Evolutionary conservation across 495 filamentous ascomycete species (phyloP).

Genomic region (Lasiosphaeria hispida): DNA sequence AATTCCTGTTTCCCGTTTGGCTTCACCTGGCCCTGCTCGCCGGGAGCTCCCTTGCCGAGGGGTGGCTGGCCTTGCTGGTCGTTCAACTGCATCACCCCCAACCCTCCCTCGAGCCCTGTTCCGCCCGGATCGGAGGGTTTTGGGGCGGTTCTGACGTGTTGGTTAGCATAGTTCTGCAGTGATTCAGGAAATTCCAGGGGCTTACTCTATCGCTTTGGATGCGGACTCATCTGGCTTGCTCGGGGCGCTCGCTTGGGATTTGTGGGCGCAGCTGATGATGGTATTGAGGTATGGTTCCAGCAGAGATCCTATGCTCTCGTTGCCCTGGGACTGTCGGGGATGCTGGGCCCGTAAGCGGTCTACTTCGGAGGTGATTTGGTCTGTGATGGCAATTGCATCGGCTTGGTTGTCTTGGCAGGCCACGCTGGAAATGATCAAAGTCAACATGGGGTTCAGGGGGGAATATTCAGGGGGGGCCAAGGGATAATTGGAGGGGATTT

Average conservation of each 20-base stretch:
- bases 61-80: not conserved
- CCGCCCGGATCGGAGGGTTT: not conserved
- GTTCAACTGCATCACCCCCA: not conserved
- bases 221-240: not conserved
- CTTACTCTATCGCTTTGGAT: not conserved
- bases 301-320: not conserved
- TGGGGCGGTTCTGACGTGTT: not conserved
- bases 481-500: not conserved
- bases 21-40: not conserved
- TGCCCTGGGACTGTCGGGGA: not conserved
- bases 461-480: no score
- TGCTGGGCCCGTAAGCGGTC: conserved; percentile 6
- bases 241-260: not conserved
- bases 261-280: conserved; percentile 12
- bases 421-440: not conserved
- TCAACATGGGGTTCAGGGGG: not conserved
- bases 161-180: not conserved
- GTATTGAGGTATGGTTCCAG: conserved; percentile 19
- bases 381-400: not conserved
- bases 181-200: no score
- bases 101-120: not conserved
- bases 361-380: conserved; percentile 15
- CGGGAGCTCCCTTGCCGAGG: not conserved
- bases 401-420: not conserved
- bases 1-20: not conserved